phyloP scores from a whole-genome alignment of 352 stramenopile species.

The Phytophthora brassicae region DNA sequence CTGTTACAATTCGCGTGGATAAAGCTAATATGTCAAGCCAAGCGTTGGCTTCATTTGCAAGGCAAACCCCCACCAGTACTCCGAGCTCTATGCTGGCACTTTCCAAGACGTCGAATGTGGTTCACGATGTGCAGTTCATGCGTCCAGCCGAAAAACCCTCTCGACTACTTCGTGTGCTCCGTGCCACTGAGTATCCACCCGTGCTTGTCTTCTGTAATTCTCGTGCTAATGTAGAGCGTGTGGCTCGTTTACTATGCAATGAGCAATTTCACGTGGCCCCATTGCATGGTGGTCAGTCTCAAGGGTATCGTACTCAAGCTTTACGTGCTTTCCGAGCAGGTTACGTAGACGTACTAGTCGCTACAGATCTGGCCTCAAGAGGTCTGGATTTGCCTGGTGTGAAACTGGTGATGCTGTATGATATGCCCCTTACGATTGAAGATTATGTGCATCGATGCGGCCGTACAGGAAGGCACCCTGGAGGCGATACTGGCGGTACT shows the following conservation, averaged over 20 bases:
- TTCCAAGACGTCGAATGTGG: slow-evolving; percentile 49
- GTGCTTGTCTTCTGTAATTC: slow-evolving; percentile 97
- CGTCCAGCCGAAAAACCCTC: slow-evolving; percentile 46
- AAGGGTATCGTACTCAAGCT: slow-evolving; percentile 57
- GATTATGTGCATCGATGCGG: slow-evolving; percentile 91
- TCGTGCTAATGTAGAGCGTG: slow-evolving; percentile 93
- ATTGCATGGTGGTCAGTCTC: slow-evolving; percentile 92
- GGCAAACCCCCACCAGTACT: neutral
- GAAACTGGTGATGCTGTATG: slow-evolving; percentile 85
- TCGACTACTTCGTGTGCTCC: slow-evolving; percentile 55
- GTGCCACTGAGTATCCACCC: slow-evolving; percentile 82
- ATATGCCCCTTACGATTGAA: slow-evolving; percentile 91
- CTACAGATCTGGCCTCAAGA: slow-evolving; percentile 88
- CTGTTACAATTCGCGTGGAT: slow-evolving; percentile 92
- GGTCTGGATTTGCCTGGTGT: slow-evolving; percentile 90
- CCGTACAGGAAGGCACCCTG: slow-evolving; percentile 51
- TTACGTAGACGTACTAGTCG: slow-evolving; percentile 84
- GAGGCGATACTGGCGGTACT: slow-evolving; percentile 28
- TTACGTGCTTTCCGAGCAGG: slow-evolving; percentile 50
- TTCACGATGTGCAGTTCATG: slow-evolving; percentile 88
- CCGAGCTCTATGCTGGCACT: slow-evolving; percentile 15
- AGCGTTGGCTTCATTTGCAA: neutral
- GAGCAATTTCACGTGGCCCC: slow-evolving; percentile 95
- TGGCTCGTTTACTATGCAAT: slow-evolving; percentile 92
- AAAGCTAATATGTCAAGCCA: slow-evolving; percentile 19